Percentiles rank a stretch among this genome's conserved stretches.
Conservation (phyloP, 2,329 filamentous ascomycete genomes). For the Colletotrichum chrysophilum region DNA sequence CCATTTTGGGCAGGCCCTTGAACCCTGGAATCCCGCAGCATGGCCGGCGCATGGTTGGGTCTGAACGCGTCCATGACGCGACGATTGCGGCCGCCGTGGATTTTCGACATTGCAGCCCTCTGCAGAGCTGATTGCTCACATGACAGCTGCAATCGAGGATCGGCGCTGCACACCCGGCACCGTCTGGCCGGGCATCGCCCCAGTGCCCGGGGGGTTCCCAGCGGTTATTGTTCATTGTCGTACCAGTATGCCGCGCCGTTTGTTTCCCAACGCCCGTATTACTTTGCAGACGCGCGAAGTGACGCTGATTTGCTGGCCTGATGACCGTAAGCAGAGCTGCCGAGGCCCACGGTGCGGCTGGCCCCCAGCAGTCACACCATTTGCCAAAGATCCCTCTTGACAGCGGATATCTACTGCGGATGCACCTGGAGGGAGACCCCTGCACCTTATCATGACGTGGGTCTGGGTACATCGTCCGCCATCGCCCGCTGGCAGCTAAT, state of each 20-base stretch:
- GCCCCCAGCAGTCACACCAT: background rate
- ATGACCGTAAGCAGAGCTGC: background rate
- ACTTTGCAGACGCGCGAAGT: background rate
- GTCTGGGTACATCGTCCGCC: background rate
- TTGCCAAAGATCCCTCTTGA: background rate
- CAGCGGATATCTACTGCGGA: background rate
- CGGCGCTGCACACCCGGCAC: background rate
- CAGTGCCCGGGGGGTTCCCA: background rate
- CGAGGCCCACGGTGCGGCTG: background rate
- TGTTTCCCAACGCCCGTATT: background rate
- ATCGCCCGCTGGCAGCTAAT: background rate
- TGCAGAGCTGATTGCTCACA: constrained; percentile 7
- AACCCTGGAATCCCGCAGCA: background rate
- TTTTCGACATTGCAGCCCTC: background rate
- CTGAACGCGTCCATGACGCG: background rate
- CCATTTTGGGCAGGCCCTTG: background rate
- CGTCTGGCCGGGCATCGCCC: background rate
- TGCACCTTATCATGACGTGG: constrained; percentile 5
- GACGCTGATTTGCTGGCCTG: background rate
- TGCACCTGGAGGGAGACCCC: background rate
- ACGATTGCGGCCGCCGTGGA: background rate
- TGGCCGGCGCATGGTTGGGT: background rate
- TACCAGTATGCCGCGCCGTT: constrained; percentile 1
- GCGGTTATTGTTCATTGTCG: background rate
- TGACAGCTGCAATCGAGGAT: background rate